Base-by-base conservation (phyloP, 164 flowering plant species). In the Berberis thunbergii region DNA sequence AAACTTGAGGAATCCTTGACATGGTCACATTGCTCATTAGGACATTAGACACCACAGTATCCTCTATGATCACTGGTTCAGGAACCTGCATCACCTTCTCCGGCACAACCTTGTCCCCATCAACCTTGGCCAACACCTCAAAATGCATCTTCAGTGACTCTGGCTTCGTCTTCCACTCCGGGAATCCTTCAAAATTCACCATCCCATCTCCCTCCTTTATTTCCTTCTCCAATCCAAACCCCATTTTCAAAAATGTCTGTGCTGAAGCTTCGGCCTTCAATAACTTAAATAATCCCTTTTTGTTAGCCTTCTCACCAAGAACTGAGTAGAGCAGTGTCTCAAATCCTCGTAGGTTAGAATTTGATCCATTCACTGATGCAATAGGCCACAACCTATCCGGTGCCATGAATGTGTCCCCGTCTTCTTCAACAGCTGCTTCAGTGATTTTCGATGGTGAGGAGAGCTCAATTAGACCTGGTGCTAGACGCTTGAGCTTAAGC, bases 91-190 rank as follows among this genome's bases (percentile, higher is more conserved):
- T 54, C 45, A 94, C 77, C 64, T 70, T 83, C 84, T 94, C 97
- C 1, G 97, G 86, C 8, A 84, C 73, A 45, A 94, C 72, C 71
- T 77, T 89, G 54, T 85, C 76, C 4, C 96, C 97, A 1, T 91
- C 99, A 3, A 94, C 83, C 80, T 86, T 91, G 2, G 82, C 97
- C 70, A 91, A 76, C 5, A 89, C 99, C 76, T 91, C 99, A 72
- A 91, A 94, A 56, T 87, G 86, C 91, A 89, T 79, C 74, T 71
- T 83, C 70, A 82, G 69, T 0, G 59, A 64, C 73, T 82, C 82
- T 0, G 99, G 97, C 71, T 81, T 89, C 2, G 97, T 56, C 76
- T 95, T 78, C 99, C 97, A 94, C 68, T 65, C 81, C 0, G 96
- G 96, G 57, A 83, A 70, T 46, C 73, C 78, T 10, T 72, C 57